These are phyloP conservation scores for Penicillium taxi DNA, from an alignment of 495 filamentous ascomycete species.

Conservation along the genomic window DNA sequence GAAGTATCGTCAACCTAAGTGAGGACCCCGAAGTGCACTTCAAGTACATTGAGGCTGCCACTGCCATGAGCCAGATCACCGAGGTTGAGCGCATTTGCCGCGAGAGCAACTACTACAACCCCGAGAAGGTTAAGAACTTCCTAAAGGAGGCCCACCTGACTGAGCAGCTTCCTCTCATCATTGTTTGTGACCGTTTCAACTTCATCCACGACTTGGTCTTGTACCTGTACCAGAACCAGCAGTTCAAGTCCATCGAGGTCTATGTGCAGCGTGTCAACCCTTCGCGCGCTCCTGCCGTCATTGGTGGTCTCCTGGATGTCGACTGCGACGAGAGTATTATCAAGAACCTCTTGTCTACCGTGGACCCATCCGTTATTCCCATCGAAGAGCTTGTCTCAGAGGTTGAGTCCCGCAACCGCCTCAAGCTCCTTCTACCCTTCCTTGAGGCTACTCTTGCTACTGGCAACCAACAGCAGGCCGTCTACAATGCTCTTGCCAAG, in stretches of 20 bases:
- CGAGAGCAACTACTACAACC: constrained; percentile 89
- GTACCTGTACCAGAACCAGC: constrained; percentile 98
- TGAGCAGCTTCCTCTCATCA: constrained; percentile 93
- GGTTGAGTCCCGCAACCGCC: constrained; percentile 88
- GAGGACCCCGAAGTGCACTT: constrained; percentile 94
- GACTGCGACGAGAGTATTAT: constrained; percentile 96
- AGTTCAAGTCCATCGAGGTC: constrained; percentile 98
- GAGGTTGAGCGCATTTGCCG: constrained; percentile 97
- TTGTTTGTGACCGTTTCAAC: constrained; percentile 97
- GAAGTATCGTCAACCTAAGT: constrained; percentile 93
- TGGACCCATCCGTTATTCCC: constrained; percentile 76
- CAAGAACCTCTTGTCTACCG: constrained; percentile 82
- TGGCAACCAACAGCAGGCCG: constrained; percentile 94
- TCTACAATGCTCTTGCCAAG: constrained; percentile 98
- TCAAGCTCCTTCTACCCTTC: constrained; percentile 95
- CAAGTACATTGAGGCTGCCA: constrained; percentile 98
- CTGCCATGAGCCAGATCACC: constrained; percentile 79
- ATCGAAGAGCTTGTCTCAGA: constrained; percentile 94
- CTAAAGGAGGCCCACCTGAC: constrained; percentile 89
- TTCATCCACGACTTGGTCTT: constrained; percentile 95
- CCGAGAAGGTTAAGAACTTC: constrained; percentile 99
- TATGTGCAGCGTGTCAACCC: constrained; percentile 99
- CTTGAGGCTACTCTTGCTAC: constrained; percentile 83
- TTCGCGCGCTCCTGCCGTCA: constrained; percentile 81
- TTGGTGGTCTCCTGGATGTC: constrained; percentile 92